phyloP scores from a whole-genome alignment of 2,329 filamentous ascomycete genomes.

The Fusarium hainanense region DNA sequence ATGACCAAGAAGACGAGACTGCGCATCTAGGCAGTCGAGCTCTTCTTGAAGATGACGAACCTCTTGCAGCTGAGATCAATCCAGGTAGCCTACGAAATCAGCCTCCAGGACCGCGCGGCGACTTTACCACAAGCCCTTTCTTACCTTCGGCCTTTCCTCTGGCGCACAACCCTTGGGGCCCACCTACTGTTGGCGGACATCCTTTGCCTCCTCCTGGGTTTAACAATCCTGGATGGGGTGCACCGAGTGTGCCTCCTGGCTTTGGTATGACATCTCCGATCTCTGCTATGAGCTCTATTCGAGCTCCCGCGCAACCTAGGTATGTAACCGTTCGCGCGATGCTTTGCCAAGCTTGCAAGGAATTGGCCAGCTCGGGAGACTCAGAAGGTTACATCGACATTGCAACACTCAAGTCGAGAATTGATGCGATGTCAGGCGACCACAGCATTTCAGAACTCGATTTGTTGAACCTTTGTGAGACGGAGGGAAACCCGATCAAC shows the following conservation, averaged over 20 bases:
- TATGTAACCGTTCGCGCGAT: slow-evolving; percentile 77
- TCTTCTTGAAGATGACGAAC: slow-evolving; percentile 80
- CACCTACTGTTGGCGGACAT: slow-evolving; percentile 47
- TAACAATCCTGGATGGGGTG: slow-evolving; percentile 54
- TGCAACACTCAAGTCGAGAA: slow-evolving; percentile 71
- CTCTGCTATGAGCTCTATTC: slow-evolving; percentile 46
- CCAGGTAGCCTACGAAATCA: slow-evolving; percentile 57
- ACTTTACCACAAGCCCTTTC: slow-evolving; percentile 58
- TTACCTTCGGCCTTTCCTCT: slow-evolving; percentile 56
- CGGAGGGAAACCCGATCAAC: slow-evolving; percentile 85
- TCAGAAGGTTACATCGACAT: slow-evolving; percentile 77
- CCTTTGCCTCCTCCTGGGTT: slow-evolving; percentile 62
- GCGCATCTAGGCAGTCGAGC: slow-evolving; percentile 91
- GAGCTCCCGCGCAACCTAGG: slow-evolving; percentile 64
- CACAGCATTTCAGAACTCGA: slow-evolving; percentile 65
- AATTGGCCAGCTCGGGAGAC: slow-evolving; percentile 57
- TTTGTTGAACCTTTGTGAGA: slow-evolving; percentile 87
- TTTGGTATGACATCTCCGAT: slow-evolving; percentile 51
- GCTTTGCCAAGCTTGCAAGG: slow-evolving; percentile 82
- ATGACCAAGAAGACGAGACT: slow-evolving; percentile 75
- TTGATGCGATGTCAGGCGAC: slow-evolving; percentile 66
- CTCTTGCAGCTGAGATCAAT: slow-evolving; percentile 52
- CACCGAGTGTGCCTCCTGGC: slow-evolving; percentile 49
- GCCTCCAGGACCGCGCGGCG: slow-evolving; percentile 60
- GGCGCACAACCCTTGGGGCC: slow-evolving; percentile 57